Conservation (phyloP, 2,329 filamentous ascomycete species). For the Cordyceps cateniannulata region DNA sequence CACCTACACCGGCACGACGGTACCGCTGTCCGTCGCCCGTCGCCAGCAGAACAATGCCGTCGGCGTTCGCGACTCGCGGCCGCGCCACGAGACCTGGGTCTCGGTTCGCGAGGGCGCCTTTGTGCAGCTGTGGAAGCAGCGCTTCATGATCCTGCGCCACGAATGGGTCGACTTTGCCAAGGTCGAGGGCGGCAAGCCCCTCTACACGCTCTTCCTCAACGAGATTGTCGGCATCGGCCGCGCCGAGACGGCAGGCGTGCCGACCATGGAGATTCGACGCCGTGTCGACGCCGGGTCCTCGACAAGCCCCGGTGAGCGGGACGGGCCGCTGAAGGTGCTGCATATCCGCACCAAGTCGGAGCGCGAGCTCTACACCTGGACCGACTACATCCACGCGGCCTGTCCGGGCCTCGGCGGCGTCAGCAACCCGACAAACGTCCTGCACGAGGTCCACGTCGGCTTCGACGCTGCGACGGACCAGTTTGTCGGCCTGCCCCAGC, state of each 20-base stretch:
- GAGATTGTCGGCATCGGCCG: constrained; percentile 78
- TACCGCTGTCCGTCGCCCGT: constrained; percentile 53
- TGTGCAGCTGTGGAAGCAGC: constrained; percentile 73
- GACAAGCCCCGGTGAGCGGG: constrained; percentile 61
- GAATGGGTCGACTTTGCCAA: constrained; percentile 87
- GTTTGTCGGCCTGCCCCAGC: constrained; percentile 32
- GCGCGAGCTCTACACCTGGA: constrained; percentile 90
- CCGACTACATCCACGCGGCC: constrained; percentile 85
- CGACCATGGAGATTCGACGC: constrained; percentile 81
- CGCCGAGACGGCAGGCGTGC: constrained; percentile 68
- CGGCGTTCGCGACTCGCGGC: constrained; percentile 51
- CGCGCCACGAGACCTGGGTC: constrained; percentile 68
- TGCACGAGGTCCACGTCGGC: constrained; percentile 83
- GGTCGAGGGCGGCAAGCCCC: constrained; percentile 70
- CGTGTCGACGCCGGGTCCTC: constrained; percentile 51
- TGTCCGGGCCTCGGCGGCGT: constrained; percentile 91
- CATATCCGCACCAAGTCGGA: constrained; percentile 84
- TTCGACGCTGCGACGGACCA: constrained; percentile 85
- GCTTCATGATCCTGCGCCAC: constrained; percentile 77
- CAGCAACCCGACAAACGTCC: constrained; percentile 90
- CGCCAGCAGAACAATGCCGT: constrained; percentile 46
- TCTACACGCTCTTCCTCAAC: constrained; percentile 68
- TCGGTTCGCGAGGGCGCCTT: constrained; percentile 78
- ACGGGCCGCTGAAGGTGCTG: constrained; percentile 67
- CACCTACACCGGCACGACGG: constrained; percentile 59